Evolutionary conservation across 1,139 yeast genomes (phyloP).

Genomic region (Chernovozyma sophiae-reginae): DNA sequence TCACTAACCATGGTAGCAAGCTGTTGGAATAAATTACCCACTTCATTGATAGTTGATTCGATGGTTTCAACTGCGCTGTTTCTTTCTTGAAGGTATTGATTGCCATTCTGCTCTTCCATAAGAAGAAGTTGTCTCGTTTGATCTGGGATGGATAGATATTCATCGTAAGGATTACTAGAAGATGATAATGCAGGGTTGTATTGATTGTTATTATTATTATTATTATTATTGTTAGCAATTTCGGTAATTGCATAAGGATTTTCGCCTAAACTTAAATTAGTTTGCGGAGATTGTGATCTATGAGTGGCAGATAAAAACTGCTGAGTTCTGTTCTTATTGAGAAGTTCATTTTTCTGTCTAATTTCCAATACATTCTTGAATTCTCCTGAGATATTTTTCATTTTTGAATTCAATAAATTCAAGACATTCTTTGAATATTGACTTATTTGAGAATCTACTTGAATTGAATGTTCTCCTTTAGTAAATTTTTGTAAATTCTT

Average conservation of each 20-base stretch:
- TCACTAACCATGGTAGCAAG: conserved; percentile 97
- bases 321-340: conserved; percentile 78
- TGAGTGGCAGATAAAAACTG: conserved; percentile 58
- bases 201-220: neutral
- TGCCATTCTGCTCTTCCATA: conserved; percentile 71
- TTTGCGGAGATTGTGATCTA: conserved; percentile 6
- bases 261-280: conserved; percentile 4
- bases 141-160: conserved; percentile 59
- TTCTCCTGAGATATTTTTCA: conserved; percentile 89
- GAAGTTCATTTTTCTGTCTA: conserved; percentile 80
- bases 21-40: conserved; percentile 91
- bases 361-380: conserved; percentile 84
- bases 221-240: neutral
- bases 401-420: conserved; percentile 77
- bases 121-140: conserved; percentile 72
- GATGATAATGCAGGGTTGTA: neutral
- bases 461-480: conserved; percentile 44
- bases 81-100: conserved; percentile 76
- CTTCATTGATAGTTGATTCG: conserved; percentile 93
- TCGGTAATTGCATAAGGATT: conserved; percentile 11
- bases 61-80: conserved; percentile 91
- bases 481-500: conserved; percentile 58
- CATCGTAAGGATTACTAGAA: conserved; percentile 20
- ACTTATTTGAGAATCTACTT: conserved; percentile 54
- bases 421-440: conserved; percentile 85